Conservation (phyloP, 768 basidiomycete genomes). For the Leccinum disarticulatum region DNA sequence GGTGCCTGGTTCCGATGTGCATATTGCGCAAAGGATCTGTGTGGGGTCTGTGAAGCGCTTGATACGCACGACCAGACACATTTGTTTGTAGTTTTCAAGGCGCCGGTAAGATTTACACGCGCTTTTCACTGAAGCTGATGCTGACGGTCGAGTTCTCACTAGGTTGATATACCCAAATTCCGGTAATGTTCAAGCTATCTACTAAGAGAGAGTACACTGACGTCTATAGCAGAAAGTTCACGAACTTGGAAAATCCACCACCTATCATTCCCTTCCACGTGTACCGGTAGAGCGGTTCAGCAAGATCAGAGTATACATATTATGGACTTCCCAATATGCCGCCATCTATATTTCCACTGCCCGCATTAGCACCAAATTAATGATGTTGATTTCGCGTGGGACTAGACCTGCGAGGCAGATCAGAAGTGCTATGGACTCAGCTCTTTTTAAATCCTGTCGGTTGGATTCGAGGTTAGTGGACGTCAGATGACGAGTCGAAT, state of each 20-base stretch:
- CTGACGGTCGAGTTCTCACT: constrained; percentile 10
- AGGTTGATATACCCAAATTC: constrained; percentile 77
- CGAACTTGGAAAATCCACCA: constrained; percentile 58
- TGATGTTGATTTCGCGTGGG: not conserved
- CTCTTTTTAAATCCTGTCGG: constrained; percentile 35
- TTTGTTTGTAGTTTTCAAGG: constrained; percentile 87
- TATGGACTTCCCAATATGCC: not conserved
- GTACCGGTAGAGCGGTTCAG: constrained; percentile 40
- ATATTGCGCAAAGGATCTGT: constrained; percentile 86
- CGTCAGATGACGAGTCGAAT: not conserved
- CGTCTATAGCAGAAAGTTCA: constrained; percentile 42
- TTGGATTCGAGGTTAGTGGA: not conserved
- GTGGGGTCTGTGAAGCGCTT: constrained; percentile 74
- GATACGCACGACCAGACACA: constrained; percentile 84
- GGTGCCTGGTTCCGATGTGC: constrained; percentile 92
- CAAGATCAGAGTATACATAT: constrained; percentile 7
- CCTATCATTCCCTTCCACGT: constrained; percentile 66
- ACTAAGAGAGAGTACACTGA: constrained; percentile 9
- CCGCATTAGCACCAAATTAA: constrained; percentile 8
- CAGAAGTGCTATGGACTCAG: constrained; percentile 10
- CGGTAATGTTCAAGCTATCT: constrained; percentile 43
- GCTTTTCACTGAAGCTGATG: not conserved
- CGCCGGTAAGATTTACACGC: constrained; percentile 48
- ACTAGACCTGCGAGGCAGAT: not conserved
- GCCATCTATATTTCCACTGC: constrained; percentile 1